A percentile compares a stretch with the other conserved stretches of the same genome.
These are phyloP conservation scores for Tricholoma flavovirens DNA, from an alignment of 768 basidiomycete species.

Conservation along the genomic window DNA sequence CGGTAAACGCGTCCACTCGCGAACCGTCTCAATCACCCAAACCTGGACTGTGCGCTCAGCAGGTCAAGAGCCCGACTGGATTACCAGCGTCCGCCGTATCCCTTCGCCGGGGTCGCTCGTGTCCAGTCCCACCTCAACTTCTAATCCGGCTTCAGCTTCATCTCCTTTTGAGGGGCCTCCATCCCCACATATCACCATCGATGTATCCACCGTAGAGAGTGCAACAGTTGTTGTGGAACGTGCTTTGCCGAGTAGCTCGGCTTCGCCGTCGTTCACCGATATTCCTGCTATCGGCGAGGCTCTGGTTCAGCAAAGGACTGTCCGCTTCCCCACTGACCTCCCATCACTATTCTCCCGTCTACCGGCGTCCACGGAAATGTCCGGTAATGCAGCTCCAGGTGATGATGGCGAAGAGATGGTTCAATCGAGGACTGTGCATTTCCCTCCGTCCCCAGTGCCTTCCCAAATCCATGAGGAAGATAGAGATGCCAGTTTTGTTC, in stretches of 20 bases:
- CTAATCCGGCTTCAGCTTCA: conserved; percentile 25
- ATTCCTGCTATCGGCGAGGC: background rate
- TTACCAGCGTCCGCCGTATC: conserved; percentile 58
- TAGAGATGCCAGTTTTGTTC: background rate
- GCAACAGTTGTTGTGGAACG: conserved; percentile 73
- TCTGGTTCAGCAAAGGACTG: background rate
- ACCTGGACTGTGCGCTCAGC: conserved; percentile 5
- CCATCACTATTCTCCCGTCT: background rate
- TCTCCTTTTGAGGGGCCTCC: conserved; percentile 51
- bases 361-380: background rate
- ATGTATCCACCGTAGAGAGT: conserved; percentile 78
- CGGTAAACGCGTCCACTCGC: conserved; percentile 6
- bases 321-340: background rate
- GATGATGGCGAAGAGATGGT: background rate
- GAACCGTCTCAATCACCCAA: conserved; percentile 9
- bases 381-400: background rate
- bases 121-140: background rate
- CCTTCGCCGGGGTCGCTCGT: background rate
- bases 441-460: background rate
- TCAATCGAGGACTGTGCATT: background rate
- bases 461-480: background rate
- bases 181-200: conserved; percentile 69
- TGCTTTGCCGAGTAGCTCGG: background rate
- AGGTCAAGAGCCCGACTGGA: conserved; percentile 20
- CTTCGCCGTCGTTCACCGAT: background rate